Percentiles rank a stretch among this genome's conserved stretches.
phyloP scores from a whole-genome alignment of 2,329 filamentous ascomycete species.

The Aureobasidium melanogenum region DNA sequence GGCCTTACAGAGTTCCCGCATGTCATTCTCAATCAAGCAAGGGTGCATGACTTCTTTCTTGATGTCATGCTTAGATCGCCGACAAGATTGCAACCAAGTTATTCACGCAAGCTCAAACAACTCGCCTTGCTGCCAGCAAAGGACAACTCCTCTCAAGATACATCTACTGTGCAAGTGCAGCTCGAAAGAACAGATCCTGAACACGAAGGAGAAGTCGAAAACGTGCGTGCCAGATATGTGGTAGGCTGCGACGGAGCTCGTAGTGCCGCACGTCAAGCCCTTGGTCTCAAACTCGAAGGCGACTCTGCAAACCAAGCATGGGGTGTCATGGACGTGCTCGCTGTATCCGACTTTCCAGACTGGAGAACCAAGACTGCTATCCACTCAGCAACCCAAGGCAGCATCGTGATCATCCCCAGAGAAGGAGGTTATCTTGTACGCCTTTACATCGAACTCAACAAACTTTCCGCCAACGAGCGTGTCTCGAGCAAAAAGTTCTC shows the following conservation, averaged over 20 bases:
- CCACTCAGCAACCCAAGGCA: slow-evolving; percentile 51
- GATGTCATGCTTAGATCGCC: slow-evolving; percentile 11
- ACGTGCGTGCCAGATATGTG: slow-evolving; percentile 17
- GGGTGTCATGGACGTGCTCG: slow-evolving; percentile 24
- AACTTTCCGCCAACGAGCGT: slow-evolving; percentile 27
- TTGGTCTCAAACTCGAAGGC: slow-evolving; percentile 21
- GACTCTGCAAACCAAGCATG: slow-evolving; percentile 22
- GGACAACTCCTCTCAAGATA: slow-evolving; percentile 20
- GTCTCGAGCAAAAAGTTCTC: slow-evolving; percentile 5
- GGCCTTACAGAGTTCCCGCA: slow-evolving; percentile 54
- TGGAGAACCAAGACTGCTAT: slow-evolving; percentile 74
- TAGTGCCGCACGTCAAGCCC: slow-evolving; percentile 15
- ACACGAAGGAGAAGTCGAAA: slow-evolving; percentile 16
- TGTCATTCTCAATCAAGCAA: slow-evolving; percentile 58
- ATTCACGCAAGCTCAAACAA: slow-evolving; percentile 45
- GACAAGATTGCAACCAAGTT: slow-evolving; percentile 37
- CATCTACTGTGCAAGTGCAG: not conserved
- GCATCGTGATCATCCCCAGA: slow-evolving; percentile 68
- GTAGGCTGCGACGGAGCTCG: slow-evolving; percentile 22
- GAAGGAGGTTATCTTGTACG: slow-evolving; percentile 26
- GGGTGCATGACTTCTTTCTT: slow-evolving; percentile 49
- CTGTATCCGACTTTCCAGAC: slow-evolving; percentile 41
- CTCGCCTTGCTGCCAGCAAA: slow-evolving; percentile 45
- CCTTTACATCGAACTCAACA: slow-evolving; percentile 34
- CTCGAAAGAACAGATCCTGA: slow-evolving; percentile 34